These are phyloP conservation scores for Artemisia annua DNA, from an alignment of 129 eudicot genomes.

Conservation along the genomic window DNA sequence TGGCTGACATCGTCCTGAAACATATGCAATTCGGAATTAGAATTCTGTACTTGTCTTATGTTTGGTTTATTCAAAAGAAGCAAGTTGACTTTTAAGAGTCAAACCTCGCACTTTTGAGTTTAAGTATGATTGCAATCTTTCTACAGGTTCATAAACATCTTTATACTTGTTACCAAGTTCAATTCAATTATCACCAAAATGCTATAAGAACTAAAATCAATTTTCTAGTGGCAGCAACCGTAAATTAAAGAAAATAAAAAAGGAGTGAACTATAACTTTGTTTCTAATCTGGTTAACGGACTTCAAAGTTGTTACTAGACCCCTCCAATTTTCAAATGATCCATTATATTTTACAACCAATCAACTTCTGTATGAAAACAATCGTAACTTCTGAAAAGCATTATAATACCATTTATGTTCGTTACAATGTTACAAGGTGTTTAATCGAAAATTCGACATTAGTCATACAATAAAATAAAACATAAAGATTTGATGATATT, in stretches of 20 bases:
- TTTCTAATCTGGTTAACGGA: background rate
- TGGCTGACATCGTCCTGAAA: slow-evolving; percentile 52
- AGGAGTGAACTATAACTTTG: background rate
- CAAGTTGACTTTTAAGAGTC: background rate
- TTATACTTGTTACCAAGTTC: background rate
- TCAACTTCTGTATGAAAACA: background rate
- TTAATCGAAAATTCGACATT: background rate
- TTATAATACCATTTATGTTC: background rate
- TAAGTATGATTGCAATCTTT: background rate
- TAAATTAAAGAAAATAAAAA: background rate
- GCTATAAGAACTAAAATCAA: background rate
- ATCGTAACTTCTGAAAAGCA: background rate
- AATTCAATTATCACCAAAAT: background rate
- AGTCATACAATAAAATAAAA: background rate
- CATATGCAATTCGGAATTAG: background rate
- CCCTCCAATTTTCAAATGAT: background rate
- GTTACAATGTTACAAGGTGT: background rate
- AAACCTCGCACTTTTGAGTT: background rate
- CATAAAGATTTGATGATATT: background rate
- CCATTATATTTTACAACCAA: background rate
- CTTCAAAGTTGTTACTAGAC: background rate
- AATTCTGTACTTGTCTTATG: background rate
- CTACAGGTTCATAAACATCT: background rate
- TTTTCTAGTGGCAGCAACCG: background rate
- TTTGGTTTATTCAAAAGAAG: background rate